Base-by-base conservation (phyloP, 2,329 filamentous ascomycete genomes). In the Alternaria triticimaculans region DNA sequence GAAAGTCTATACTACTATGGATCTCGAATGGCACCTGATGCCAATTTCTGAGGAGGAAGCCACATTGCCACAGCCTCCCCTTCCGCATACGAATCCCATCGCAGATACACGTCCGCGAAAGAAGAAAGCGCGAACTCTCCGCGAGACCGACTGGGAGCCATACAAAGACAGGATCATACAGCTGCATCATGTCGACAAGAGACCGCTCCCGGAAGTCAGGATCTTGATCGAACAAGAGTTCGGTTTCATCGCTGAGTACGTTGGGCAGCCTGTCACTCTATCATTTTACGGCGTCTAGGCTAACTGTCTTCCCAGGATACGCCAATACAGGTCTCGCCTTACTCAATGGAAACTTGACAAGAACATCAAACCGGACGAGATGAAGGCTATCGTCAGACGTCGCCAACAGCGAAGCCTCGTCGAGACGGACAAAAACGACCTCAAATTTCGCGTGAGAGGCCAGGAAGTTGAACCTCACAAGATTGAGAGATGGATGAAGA, bases 321-420 rank as follows among this genome's bases (percentile, higher is more conserved):
- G 33, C 33, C 33, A 41, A 10, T 41, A 41, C 1, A 41, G 33
- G 1, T 41, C 33, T 6, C 33, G 33, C 2, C 8, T 41, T 8
- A 41, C 1, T 10, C 45, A 71, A 41, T 72, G 68, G 69, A 59
- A 59, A 3, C 55, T 60, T 9, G 68, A 72, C 58, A 72, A 71
- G 57, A 71, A 72, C 33, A 26, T 72, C 43, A 72, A 72, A 59
- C 51, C 60, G 5, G n/a, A 65, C n/a, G 70, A 71, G 50, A 73
- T 71, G 66, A 15, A 44, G 55, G 70, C 71, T 9, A 73, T 75
- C 11, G 67, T 74, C 11, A 53, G 70, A 23, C 72, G 69, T 26
- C 61, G 26, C 7, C 70, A 74, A 30, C 45, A 56, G n/a, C 63
- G 71, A 33, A 67, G 65, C 12, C 64, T 74, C n/a, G 11, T 70